Percentiles rank a stretch among this genome's conserved stretches.
phyloP scores from a whole-genome alignment of 108 stramenopile species.

The Nitzschia sp. region DNA sequence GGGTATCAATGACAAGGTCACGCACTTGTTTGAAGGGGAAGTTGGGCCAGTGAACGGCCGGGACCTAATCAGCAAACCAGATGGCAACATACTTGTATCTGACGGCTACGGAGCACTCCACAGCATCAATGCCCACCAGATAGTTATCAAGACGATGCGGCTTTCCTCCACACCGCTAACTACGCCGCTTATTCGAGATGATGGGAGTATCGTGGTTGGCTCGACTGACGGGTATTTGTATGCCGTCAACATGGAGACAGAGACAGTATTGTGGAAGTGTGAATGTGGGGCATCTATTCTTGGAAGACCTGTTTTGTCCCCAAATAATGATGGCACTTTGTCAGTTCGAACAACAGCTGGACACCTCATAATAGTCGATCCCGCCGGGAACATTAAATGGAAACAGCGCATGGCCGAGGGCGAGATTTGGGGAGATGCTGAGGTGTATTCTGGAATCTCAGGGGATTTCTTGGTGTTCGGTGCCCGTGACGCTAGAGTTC shows the following conservation, averaged over 20 bases:
- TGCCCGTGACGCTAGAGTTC: slow-evolving; percentile 30
- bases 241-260: neutral
- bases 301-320: slow-evolving; percentile 10
- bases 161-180: slow-evolving; percentile 23
- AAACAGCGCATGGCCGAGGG: neutral
- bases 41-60: slow-evolving; percentile 33
- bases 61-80: neutral
- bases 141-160: slow-evolving; percentile 1
- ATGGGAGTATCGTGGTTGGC: slow-evolving; percentile 24
- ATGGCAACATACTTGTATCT: slow-evolving; percentile 3
- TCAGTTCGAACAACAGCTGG: slow-evolving; percentile 34
- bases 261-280: slow-evolving; percentile 17
- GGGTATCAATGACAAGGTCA: neutral
- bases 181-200: slow-evolving; percentile 2
- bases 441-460: neutral
- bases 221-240: slow-evolving; percentile 29
- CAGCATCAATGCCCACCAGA: slow-evolving; percentile 1
- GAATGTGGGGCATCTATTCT: slow-evolving; percentile 17
- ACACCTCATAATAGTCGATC: slow-evolving; percentile 5
- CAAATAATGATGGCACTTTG: neutral
- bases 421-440: slow-evolving; percentile 32
- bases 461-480: slow-evolving; percentile 16
- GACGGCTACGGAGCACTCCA: slow-evolving; percentile 31
- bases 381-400: slow-evolving; percentile 8
- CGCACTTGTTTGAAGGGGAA: slow-evolving; percentile 9